Conservation (phyloP, 208 protist genomes). For the Trypanosoma mega region DNA sequence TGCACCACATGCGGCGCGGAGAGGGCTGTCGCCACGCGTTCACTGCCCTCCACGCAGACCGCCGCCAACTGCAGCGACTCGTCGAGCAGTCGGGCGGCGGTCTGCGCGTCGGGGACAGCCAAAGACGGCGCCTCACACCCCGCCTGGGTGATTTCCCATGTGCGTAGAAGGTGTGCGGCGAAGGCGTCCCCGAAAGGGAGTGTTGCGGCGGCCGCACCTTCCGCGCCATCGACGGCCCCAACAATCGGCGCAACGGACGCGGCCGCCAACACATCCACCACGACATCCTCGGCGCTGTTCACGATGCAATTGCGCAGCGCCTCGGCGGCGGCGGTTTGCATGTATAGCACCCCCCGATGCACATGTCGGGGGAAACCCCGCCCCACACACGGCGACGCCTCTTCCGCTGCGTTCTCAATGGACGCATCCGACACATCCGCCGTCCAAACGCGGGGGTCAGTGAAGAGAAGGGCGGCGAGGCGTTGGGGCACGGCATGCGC, state of each 20-base stretch:
- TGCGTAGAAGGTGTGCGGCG: neutral
- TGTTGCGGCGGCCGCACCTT: conserved; percentile 6
- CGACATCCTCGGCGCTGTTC: conserved; percentile 58
- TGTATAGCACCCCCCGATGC: conserved; percentile 43
- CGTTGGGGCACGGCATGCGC: conserved; percentile 39
- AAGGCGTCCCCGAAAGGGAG: conserved; percentile 32
- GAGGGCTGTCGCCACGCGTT: conserved; percentile 41
- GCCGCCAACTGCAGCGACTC: conserved; percentile 48
- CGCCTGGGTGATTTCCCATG: too few relatives aligned
- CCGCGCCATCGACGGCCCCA: neutral
- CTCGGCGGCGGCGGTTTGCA: conserved; percentile 54
- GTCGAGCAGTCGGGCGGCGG: conserved; percentile 39
- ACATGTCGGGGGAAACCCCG: too few relatives aligned
- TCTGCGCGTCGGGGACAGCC: conserved; percentile 3
- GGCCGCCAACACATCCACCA: conserved; percentile 42
- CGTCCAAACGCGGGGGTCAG: conserved; percentile 3
- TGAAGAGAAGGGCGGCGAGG: conserved; percentile 49
- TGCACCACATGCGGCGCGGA: conserved; percentile 23
- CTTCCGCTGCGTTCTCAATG: neutral
- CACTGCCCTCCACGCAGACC: conserved; percentile 54
- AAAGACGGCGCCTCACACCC: too few relatives aligned
- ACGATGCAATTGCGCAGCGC: conserved; percentile 63
- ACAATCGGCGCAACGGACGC: neutral
- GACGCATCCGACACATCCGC: neutral
- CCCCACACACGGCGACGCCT: too few relatives aligned